phyloP scores from a whole-genome alignment of 768 basidiomycete species.

The Daedaleopsis sinensis region DNA sequence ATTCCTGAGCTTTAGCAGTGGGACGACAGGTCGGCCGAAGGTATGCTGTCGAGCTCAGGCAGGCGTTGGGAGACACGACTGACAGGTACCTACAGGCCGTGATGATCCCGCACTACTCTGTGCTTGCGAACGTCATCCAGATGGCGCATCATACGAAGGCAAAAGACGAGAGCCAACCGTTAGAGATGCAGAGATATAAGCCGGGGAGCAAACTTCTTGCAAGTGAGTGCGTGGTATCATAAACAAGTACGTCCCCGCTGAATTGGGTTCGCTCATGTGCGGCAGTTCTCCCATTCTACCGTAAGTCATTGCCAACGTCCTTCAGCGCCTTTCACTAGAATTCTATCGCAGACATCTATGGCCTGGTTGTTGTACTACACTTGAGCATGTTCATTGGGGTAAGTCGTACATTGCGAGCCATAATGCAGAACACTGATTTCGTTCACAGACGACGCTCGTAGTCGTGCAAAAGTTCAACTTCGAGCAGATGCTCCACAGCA shows the following conservation, averaged over 20 bases:
- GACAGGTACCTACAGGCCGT: slow-evolving; percentile 41
- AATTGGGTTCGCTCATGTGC: neutral
- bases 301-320: slow-evolving; percentile 20
- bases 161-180: slow-evolving; percentile 37
- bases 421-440: neutral
- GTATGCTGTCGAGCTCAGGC: slow-evolving; percentile 32
- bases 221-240: slow-evolving; percentile 38
- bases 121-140: slow-evolving; percentile 38
- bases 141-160: slow-evolving; percentile 25
- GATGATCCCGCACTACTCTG: slow-evolving; percentile 42
- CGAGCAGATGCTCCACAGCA: slow-evolving; percentile 36
- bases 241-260: neutral
- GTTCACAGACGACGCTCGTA: slow-evolving; percentile 32
- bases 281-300: slow-evolving; percentile 33
- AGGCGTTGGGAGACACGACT: slow-evolving; percentile 49
- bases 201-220: slow-evolving; percentile 62
- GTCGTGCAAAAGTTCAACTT: slow-evolving; percentile 38
- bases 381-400: slow-evolving; percentile 33
- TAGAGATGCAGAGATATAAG: slow-evolving; percentile 43
- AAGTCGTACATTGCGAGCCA: neutral
- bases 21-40: slow-evolving; percentile 79
- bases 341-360: slow-evolving; percentile 47
- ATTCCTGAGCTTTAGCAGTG: slow-evolving; percentile 73
- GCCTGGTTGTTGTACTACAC: slow-evolving; percentile 34
- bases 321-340: neutral